Base-by-base conservation (phyloP, 352 stramenopile genomes). In the Globisporangium cylindrosporum region DNA sequence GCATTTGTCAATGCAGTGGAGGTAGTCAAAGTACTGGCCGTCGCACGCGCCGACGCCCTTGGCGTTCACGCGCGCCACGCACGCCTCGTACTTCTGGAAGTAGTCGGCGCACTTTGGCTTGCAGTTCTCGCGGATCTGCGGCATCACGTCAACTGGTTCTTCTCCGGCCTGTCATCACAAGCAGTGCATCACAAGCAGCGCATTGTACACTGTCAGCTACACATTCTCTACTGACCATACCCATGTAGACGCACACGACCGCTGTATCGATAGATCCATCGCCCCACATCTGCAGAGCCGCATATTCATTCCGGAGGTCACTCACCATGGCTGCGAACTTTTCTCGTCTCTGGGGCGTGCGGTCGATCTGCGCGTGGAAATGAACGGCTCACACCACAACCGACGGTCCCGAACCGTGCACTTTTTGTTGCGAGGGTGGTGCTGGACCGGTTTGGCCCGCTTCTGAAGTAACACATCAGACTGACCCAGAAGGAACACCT, bases 1-100 rank as follows among this genome's bases (percentile, higher is more conserved):
- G 79, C 95, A 98, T 88, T 97, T 91, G 79, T 98, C 95, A 63
- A 98, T 89, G 78, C 95, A 98, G 83, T 98, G 90, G 71, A 98
- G 82, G 69, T 93, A 91, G 78, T 98, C 95, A 73, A 98, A 98
- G 79, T 98, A 98, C 85, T 98, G 97, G 71, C 92, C 92, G 72
- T 98, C 93, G 76, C 95, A 98, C 63, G 91, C 85, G 41, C 93
- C 94, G 43, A 98, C 90, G 59, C 91, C 92, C 79, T 97, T 97
- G 70, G 82, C 84, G 59, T 86, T 88, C 70, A 98, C 96, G 68
- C 95, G 90, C 68, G 95, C 81, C 56, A 97, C 79, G 75, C 95
- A 98, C 18, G 82, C 91, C 66, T 97, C 83, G 79, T 98, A 98
- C 72, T 89, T 88, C 70, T 88, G 84, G 67, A 91, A 91, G 69